phyloP scores from a whole-genome alignment of 129 eudicot species.

The Flaveria bidentis region DNA sequence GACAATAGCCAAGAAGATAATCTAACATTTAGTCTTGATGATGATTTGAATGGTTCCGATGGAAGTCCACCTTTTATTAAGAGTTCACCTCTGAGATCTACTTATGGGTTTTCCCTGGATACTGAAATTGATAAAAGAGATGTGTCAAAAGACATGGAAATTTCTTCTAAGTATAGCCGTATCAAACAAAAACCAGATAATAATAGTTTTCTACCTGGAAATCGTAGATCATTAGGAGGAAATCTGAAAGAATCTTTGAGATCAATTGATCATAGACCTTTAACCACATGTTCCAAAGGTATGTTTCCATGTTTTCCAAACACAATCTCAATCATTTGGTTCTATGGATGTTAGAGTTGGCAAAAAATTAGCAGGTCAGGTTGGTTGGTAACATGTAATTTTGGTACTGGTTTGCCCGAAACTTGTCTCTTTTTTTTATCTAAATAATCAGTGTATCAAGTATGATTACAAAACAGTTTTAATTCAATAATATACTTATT shows the following conservation, averaged over 20 bases:
- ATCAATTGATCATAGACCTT: conserved; percentile 42
- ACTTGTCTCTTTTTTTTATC: not conserved
- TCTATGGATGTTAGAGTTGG: not conserved
- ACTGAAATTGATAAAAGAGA: conserved; percentile 38
- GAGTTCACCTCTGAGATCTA: conserved; percentile 54
- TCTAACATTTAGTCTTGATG: conserved; percentile 74
- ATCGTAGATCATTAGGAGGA: conserved; percentile 54
- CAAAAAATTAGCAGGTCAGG: not conserved
- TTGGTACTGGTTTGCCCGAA: not conserved
- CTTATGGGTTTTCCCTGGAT: conserved; percentile 61
- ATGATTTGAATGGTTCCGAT: conserved; percentile 63
- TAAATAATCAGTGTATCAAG: not conserved
- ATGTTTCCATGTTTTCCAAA: conserved; percentile 15
- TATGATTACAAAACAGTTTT: not conserved
- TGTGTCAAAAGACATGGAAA: conserved; percentile 43
- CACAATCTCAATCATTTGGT: not conserved
- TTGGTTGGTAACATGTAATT: not conserved
- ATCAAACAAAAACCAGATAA: conserved; percentile 41
- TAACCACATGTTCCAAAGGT: conserved; percentile 55
- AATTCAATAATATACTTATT: not conserved
- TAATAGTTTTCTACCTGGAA: conserved; percentile 41
- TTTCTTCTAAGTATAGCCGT: conserved; percentile 45
- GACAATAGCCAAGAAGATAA: conserved; percentile 73
- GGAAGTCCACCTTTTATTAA: conserved; percentile 52
- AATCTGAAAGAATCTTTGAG: conserved; percentile 49